Base-by-base conservation (phyloP, 805 yeast genomes). In the Torulaspora quercuum region DNA sequence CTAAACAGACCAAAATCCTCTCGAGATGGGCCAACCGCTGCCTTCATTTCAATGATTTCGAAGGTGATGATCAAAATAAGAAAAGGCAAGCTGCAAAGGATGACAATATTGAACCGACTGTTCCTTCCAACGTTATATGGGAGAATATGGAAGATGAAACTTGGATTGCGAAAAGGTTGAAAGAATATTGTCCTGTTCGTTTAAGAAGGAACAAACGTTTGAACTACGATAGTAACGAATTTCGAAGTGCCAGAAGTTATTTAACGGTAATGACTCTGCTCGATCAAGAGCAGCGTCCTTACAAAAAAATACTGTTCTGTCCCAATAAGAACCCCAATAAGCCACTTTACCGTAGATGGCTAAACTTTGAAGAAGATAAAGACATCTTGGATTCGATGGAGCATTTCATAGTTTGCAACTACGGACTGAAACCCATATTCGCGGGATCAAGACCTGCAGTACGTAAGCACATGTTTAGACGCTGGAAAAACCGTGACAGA, bases 111-210 rank as follows among this genome's bases (percentile, higher is more conserved):
- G n/a, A n/a, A n/a, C n/a, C 12, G 22, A 17, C 21, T 11, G 12
- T 10, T 32, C 6, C 25, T 6, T 3, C 29, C 13, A 19, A n/a
- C 18, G 11, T 16, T 16, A 11, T 17, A 10, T 34, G 37, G 37
- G 37, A 34, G 13, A 23, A 28, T n/a, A 25, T 35, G 4, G 33
- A 30, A 10, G 33, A 35, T 12, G 43, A 39, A 16, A 25, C 19
- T 10, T 21, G 30, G 39, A 15, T 31, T 12, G 43, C 39, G 8
- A 39, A 20, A 20, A 3, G 26, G 2, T 15, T 39, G 12, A 29
- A 37, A 7, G 43, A 39, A 8, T 39, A 39, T 14, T 39, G 43
- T 24, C 43, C 43, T 7, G 36, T 39, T 14, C 27, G 35, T 9
- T 27, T 35, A n/a, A 22, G 43, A 28, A 39, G 28, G 18, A 39